Evolutionary conservation across 108 stramenopile genomes (phyloP), one percentile per base, ranked within the genome.

Genomic region (Phaeodactylum tricornutum): DNA sequence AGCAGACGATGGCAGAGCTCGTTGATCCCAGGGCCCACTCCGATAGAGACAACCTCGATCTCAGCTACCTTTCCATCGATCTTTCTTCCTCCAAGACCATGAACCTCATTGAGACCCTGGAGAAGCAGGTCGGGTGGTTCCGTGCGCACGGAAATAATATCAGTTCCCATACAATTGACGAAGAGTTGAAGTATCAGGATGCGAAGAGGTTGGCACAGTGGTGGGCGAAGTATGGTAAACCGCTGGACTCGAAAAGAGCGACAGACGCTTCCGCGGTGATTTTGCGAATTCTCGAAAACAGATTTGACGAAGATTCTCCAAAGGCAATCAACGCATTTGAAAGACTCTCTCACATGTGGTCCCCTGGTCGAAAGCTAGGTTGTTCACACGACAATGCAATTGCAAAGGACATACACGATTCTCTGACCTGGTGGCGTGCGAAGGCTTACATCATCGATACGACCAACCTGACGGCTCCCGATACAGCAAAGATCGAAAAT

Each of bases 381-480:
- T n/a, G n/a, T n/a, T n/a, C n/a, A n/a, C n/a, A n/a, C n/a, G n/a
- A n/a, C n/a, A n/a, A n/a, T n/a, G n/a, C n/a, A n/a, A n/a, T n/a
- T n/a, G 53, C 8, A 55, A 55, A 45, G 21, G 60, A 69, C 29
- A 57, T 69, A 15, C 60, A 62, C 22, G 67, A 61, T 24, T 33
- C 59, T 14, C 21, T 61, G 11, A 33, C 16, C 7, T 69, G 67
- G 67, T 69, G 55, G 59, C 29, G 47, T 11, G 40, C 43, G 24
- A 60, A 47, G 16, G 17, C 30, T 2, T 60, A 45, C 41, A 33
- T 41, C 3, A 29, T 47, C 25, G 67, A 60, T 17, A 27, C 55
- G 22, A 42, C 38, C 30, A 37, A 47, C 16, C 46, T 44, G 43
- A 57, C 40, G 22, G 47, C 43, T 52, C 39, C 54, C 15, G 67